Percentiles rank a stretch among this genome's conserved stretches.
phyloP scores from a whole-genome alignment of 2,329 filamentous ascomycete genomes.

The Corynespora cassiicola region DNA sequence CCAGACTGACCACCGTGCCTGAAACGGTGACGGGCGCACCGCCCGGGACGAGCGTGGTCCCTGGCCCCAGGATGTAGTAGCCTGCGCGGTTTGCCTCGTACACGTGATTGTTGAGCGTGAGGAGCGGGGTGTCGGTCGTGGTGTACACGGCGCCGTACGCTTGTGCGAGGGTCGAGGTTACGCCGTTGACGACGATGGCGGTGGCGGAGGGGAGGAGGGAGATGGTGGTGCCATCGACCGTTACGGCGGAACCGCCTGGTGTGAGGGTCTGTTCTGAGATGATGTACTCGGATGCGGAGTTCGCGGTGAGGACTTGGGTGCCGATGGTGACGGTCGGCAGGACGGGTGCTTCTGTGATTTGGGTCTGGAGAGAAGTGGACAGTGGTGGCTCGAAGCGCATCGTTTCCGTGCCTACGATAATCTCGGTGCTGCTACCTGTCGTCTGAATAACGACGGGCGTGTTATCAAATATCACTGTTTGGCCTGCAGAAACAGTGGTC shows the following conservation, averaged over 20 bases:
- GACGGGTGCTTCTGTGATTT: conserved; percentile 24
- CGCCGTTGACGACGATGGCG: conserved; percentile 44
- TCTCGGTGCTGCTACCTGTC: conserved; percentile 22
- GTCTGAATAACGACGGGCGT: conserved; percentile 34
- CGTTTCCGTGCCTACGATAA: conserved; percentile 26
- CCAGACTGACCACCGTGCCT: conserved; percentile 41
- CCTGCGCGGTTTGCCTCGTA: conserved; percentile 53
- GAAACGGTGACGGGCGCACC: conserved; percentile 41
- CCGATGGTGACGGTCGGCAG: conserved; percentile 28
- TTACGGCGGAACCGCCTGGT: conserved; percentile 42
- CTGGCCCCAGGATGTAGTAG: conserved; percentile 48
- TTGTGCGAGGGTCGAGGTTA: conserved; percentile 25
- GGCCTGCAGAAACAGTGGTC: conserved; percentile 24
- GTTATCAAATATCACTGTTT: conserved; percentile 27
- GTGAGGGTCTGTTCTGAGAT: conserved; percentile 38
- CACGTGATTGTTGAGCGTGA: conserved; percentile 43
- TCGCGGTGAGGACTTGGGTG: conserved; percentile 27
- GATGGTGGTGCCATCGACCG: conserved; percentile 42
- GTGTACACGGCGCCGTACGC: conserved; percentile 26
- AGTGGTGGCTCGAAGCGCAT: conserved; percentile 15
- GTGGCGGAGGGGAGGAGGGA: conserved; percentile 43
- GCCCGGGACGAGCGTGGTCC: conserved; percentile 44
- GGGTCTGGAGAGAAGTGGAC: conserved; percentile 7
- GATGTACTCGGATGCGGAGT: conserved; percentile 31
- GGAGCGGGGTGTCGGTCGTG: conserved; percentile 29